Base-by-base conservation (phyloP, 257 asterid species). In the Gentiana dahurica region DNA sequence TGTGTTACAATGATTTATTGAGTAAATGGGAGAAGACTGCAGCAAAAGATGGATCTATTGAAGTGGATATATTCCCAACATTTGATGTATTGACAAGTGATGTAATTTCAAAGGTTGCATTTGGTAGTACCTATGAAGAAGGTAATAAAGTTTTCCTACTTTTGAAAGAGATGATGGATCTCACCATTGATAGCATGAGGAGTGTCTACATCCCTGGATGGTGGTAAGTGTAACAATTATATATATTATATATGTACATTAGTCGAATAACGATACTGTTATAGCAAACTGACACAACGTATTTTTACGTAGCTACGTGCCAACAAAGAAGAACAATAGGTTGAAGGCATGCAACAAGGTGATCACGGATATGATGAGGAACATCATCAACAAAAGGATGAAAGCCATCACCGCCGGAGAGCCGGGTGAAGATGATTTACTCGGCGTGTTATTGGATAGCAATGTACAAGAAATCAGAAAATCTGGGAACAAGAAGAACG, bases 1-100 rank as follows among this genome's bases (percentile, higher is more conserved):
- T 34, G 2, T n/a, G 63, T 12, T 54, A 55, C 12, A 15, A 65
- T 9, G 62, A 67, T 13, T 49, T 61, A 62, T 36, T 67, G 54
- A 50, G 13, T 11, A 50, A 55, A 61, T 67, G 72, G 67, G 67
- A 55, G 50, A n/a, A 62, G n/a, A 35, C 61, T 9, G 59, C 44
- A 33, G 1, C 46, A 49, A 55, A 34, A 41, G 41, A 57, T 4
- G 59, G 63, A 11, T 41, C 50, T 8, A 37, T 47, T 10, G 72
- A 67, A 58, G 59, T 61, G 34, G 67, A 61, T 50, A 45, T 67
- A 8, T 61, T 49, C 49, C 63, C 50, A 0, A 45, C 61, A 34
- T 51, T 65, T 61, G 61, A 57, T 57, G 61, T 57, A 5, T 57
- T 11, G 12, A 32, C 61, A 8, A 57, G 49, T 5, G 43, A 57